Percentiles rank a stretch among this genome's conserved stretches.
Evolutionary conservation across 2,329 filamentous ascomycete species (phyloP).

Genomic region (Helotiales sp.): DNA sequence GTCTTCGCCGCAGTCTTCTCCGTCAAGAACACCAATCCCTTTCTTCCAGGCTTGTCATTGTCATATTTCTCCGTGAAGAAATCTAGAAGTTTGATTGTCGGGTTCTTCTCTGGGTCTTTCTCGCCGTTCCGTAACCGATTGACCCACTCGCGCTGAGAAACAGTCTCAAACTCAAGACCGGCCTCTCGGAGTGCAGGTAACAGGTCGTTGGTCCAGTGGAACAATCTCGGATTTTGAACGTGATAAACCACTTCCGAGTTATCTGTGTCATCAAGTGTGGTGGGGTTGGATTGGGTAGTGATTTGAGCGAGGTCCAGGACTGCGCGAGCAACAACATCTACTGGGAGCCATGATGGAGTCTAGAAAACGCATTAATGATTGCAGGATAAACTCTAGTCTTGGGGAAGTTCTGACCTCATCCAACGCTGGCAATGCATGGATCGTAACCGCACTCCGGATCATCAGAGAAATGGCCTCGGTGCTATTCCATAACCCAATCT

Average conservation of each 20-base stretch:
- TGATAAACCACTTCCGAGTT: slow-evolving; percentile 44
- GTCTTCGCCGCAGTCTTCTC: slow-evolving; percentile 43
- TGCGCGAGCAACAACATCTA: slow-evolving; percentile 50
- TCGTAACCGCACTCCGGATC: slow-evolving; percentile 51
- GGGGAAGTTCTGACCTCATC: slow-evolving; percentile 44
- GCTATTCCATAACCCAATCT: slow-evolving; percentile 55
- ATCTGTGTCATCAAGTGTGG: slow-evolving; percentile 46
- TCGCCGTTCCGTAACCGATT: slow-evolving; percentile 50
- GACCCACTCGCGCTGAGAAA: slow-evolving; percentile 53
- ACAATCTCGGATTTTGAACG: slow-evolving; percentile 53
- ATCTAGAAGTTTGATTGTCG: slow-evolving; percentile 58
- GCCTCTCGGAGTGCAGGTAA: slow-evolving; percentile 54
- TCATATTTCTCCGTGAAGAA: slow-evolving; percentile 58
- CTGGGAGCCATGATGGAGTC: slow-evolving; percentile 52
- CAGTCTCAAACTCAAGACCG: slow-evolving; percentile 51
- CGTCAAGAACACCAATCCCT: slow-evolving; percentile 44
- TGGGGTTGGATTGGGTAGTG: slow-evolving; percentile 5
- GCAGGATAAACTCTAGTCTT: neutral
- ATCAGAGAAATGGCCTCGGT: slow-evolving; percentile 59
- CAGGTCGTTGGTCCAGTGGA: slow-evolving; percentile 56
- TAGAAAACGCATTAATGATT: neutral
- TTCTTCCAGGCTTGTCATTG: slow-evolving; percentile 46
- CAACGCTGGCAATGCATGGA: slow-evolving; percentile 52
- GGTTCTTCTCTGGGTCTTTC: slow-evolving; percentile 54
- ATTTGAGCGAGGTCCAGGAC: slow-evolving; percentile 48